Percentiles rank a stretch among this genome's conserved stretches.
These are phyloP conservation scores for Leccinum truebloodii DNA, from an alignment of 768 basidiomycete genomes.

Conservation along the genomic window DNA sequence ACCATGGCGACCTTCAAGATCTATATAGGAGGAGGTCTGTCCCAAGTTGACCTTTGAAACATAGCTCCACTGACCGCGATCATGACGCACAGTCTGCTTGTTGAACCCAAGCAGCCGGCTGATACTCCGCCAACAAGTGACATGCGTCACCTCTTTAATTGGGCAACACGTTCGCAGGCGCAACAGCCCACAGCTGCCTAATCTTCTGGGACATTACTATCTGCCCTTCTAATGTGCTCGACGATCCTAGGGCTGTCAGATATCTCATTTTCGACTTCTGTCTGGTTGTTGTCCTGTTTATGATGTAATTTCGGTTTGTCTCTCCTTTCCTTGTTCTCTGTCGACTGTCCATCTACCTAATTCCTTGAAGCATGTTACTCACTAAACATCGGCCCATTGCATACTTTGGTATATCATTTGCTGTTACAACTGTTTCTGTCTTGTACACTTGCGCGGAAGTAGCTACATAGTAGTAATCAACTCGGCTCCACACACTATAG, in stretches of 20 bases:
- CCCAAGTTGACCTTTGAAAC: background rate
- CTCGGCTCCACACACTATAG: background rate
- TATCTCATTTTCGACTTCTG: conserved; percentile 16
- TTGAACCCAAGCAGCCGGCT: conserved; percentile 80
- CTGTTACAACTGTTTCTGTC: conserved; percentile 30
- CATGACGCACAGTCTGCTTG: conserved; percentile 56
- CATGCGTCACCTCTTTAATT: conserved; percentile 77
- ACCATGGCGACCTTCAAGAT: conserved; percentile 82
- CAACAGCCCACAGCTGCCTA: conserved; percentile 40
- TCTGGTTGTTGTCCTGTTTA: conserved; percentile 29
- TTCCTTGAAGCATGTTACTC: conserved; percentile 21
- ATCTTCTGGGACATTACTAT: conserved; percentile 22
- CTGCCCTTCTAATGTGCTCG: conserved; percentile 7
- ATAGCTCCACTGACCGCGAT: background rate
- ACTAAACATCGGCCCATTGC: conserved; percentile 28
- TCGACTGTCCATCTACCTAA: conserved; percentile 28
- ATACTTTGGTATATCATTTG: conserved; percentile 31
- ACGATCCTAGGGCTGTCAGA: conserved; percentile 11
- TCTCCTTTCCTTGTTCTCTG: conserved; percentile 11
- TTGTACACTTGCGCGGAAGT: conserved; percentile 32
- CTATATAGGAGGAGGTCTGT: conserved; percentile 81
- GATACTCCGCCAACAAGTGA: conserved; percentile 66
- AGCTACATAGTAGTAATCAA: conserved; percentile 19
- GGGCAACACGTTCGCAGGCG: conserved; percentile 64
- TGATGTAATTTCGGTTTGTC: conserved; percentile 29